Base-by-base conservation (phyloP, 1,139 yeast species). In the Pichia sp. region DNA sequence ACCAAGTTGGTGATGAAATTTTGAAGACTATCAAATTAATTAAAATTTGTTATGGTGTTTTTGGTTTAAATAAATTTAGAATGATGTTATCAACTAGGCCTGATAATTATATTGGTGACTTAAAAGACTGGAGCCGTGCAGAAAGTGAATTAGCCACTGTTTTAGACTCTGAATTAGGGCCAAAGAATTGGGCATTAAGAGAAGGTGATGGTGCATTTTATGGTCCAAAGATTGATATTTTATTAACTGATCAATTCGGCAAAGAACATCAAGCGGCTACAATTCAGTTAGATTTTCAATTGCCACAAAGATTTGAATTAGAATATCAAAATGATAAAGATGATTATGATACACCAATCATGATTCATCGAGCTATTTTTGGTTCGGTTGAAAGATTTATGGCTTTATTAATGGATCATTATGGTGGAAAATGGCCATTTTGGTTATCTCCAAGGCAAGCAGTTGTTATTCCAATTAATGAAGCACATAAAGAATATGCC, bases 191-290 rank as follows among this genome's bases (percentile, higher is more conserved):
- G 97, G 85, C 81, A 59, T 66, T 89, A 54, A 87, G 89, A 66
- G 89, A 87, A 46, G 96, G 95, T 58, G 97, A 91, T 62, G 98
- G 98, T 64, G 98, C 98, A 31, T 91, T 91, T 72, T 91, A 91
- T 65, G 98, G 98, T 47, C 98, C 98, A 56, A 91, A 91, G 75
- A 91, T 91, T 60, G 98, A 91, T 68, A 82, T 91, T 56, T 78
- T 82, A 78, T 80, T 91, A 58, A 78, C 88, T 50, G 98, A 91
- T 64, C 93, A 95, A 30, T 76, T 85, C 62, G 80, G 78, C 56
- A 84, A 95, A 73, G 86, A 93, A 85, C 93, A 86, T 72, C 98
- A 91, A 70, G 88, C 96, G 68, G 98, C 97, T 41, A 91, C 98
- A 41, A 85, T 91, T 58, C 98, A 91, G 70, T 76, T 91, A 62